Evolutionary conservation across 139 green algal species (phyloP).

Genomic region (Chlamydomonas sp.): DNA sequence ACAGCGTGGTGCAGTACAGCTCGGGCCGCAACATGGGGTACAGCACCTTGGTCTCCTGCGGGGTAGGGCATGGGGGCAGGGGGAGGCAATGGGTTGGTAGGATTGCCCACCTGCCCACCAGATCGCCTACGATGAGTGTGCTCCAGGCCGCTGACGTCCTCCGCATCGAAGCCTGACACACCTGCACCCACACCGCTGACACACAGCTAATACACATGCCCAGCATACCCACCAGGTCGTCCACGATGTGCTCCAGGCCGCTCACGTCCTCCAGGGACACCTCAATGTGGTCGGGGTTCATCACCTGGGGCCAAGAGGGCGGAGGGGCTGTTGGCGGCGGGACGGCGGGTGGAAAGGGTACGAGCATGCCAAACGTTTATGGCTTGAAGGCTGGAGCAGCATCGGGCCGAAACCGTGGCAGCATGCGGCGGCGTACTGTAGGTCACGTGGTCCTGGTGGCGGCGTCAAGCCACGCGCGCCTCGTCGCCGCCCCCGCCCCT

Average conservation of each 20-base stretch:
- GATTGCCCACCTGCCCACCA: not conserved
- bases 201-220: not conserved
- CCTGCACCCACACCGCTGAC: not conserved
- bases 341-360: not conserved
- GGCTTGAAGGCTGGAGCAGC: not conserved
- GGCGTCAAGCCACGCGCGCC: no score
- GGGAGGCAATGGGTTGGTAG: no score
- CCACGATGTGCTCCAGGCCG: slow-evolving; percentile 73
- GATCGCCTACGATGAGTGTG: not conserved
- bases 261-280: slow-evolving; percentile 84
- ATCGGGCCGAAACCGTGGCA: not conserved
- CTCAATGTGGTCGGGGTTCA: slow-evolving; percentile 86
- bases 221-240: slow-evolving; percentile 52
- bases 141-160: not conserved
- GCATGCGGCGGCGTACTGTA: no score
- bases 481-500: no score
- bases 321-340: not conserved
- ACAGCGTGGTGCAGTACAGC: slow-evolving; percentile 81
- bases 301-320: slow-evolving; percentile 64
- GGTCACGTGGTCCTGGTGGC: no score
- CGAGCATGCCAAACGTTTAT: not conserved
- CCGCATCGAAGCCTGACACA: not conserved
- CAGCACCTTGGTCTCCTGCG: slow-evolving; percentile 84
- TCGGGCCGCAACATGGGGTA: slow-evolving; percentile 81
- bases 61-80: not conserved